These are phyloP conservation scores for Verbascum thapsus DNA, from an alignment of 257 asterid genomes.

Conservation along the genomic window DNA sequence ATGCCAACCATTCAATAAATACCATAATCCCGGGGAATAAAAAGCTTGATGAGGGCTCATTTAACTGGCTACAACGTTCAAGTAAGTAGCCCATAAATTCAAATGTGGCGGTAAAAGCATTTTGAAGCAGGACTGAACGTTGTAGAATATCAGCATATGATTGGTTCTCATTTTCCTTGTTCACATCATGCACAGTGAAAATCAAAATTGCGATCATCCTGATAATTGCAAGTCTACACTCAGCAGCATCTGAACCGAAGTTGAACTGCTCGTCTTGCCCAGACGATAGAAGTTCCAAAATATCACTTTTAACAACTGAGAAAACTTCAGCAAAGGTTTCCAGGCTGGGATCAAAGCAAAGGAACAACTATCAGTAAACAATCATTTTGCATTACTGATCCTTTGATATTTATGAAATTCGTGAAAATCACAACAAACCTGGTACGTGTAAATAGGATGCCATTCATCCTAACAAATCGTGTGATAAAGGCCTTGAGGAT, in stretches of 20 bases:
- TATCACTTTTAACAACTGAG: constrained; percentile 61
- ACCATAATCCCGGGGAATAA: constrained; percentile 87
- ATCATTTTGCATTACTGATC: constrained; percentile 4
- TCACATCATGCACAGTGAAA: constrained; percentile 82
- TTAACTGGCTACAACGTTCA: constrained; percentile 75
- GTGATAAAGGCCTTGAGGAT: constrained; percentile 58
- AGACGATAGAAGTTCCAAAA: constrained; percentile 71
- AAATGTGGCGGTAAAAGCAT: constrained; percentile 75
- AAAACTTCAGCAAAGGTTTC: constrained; percentile 84
- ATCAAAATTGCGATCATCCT: constrained; percentile 78
- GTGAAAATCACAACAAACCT: constrained; percentile 53
- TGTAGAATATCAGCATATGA: constrained; percentile 93
- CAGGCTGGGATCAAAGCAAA: constrained; percentile 57
- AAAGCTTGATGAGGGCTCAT: constrained; percentile 74
- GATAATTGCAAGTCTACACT: constrained; percentile 66
- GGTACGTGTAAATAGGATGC: constrained; percentile 87
- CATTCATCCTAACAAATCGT: constrained; percentile 80
- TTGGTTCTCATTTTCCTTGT: constrained; percentile 72
- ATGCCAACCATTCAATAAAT: constrained; percentile 93
- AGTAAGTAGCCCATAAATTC: constrained; percentile 79
- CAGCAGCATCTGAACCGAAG: constrained; percentile 71
- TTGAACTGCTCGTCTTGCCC: constrained; percentile 67
- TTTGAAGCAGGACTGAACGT: constrained; percentile 84
- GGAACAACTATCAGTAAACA: constrained; percentile 23
- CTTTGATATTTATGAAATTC: background rate